Base-by-base conservation (phyloP, 1,284 basidiomycete genomes). In the Schizopora paradoxa region DNA sequence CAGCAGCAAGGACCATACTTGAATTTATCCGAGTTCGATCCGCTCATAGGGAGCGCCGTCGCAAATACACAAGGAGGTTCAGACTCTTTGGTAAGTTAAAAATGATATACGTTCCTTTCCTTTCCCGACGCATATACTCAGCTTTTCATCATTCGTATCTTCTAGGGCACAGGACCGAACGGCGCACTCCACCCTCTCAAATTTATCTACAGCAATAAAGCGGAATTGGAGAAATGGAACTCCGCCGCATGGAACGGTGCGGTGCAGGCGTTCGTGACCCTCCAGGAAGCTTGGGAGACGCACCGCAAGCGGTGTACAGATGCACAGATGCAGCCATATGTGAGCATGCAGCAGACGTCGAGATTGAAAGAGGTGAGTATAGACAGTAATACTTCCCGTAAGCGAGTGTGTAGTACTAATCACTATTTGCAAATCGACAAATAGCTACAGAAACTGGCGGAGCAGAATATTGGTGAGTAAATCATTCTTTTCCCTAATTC, bases 191-290 rank as follows among this genome's bases (percentile, higher is more conserved):
- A 82, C 51, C 79, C 79, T 0, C 69, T 75, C 29, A 76, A 80
- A 35, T 70, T 67, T 48, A 71, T 82, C 45, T 73, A 74, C 26
- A 61, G 58, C 1, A 70, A 80, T 56, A 81, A 79, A 47, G 51
- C 58, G 0, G 70, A 73, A 55, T 65, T 82, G 19, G 79, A 82
- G 50, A 65, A 67, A 5, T 82, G 79, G 79, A 76, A 82, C 48
- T 26, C 57, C 4, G 70, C 69, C 43, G 63, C 75, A 7, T 82
- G 79, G 79, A 81, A 74, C 58, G 76, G 79, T 58, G 61, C 79
- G 29, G 56, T 80, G 13, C 56, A 58, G 42, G 52, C 67, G 0
- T 79, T 78, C 48, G 75, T 78, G 50, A 61, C 61, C n/a, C 64
- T 82, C 52, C 76, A 73, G 56, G 59, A 60, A 26, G 66, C 72